phyloP scores from a whole-genome alignment of 2,329 filamentous ascomycete species.

The Talaromyces rugulosus region DNA sequence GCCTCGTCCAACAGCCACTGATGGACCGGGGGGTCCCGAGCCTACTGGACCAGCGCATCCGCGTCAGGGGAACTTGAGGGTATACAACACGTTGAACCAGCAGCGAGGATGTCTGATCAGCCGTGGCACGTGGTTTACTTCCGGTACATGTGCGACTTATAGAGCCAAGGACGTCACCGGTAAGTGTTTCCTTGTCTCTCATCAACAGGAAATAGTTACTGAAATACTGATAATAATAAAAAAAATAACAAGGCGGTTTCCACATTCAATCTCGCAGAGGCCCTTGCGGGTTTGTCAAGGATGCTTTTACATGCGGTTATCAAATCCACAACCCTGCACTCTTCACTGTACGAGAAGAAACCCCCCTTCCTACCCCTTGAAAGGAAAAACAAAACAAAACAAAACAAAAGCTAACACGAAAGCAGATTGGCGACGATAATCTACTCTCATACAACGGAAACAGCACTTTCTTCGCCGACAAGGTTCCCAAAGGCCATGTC shows the following conservation, averaged over 20 bases:
- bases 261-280: conserved; percentile 58
- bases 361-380: not conserved
- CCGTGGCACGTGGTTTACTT: conserved; percentile 62
- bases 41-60: conserved; percentile 43
- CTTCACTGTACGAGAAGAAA: conserved; percentile 25
- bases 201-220: not conserved
- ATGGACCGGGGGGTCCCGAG: conserved; percentile 24
- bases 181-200: conserved; percentile 15
- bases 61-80: conserved; percentile 60
- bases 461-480: conserved; percentile 36
- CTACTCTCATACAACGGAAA: conserved; percentile 31
- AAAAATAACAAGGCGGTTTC: conserved; percentile 35
- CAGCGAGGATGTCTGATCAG: conserved; percentile 62
- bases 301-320: conserved; percentile 52
- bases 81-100: conserved; percentile 34
- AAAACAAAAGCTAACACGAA: not conserved
- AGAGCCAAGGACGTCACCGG: conserved; percentile 24
- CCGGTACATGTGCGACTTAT: conserved; percentile 63
- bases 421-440: conserved; percentile 25
- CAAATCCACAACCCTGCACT: conserved; percentile 23
- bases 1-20: conserved; percentile 33
- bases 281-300: conserved; percentile 52
- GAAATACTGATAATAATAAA: not conserved
- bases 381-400: not conserved
- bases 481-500: conserved; percentile 30